A percentile compares a stretch with the other conserved stretches of the same genome.
phyloP scores from a whole-genome alignment of 2,329 filamentous ascomycete genomes.

The Apiospora sp. region DNA sequence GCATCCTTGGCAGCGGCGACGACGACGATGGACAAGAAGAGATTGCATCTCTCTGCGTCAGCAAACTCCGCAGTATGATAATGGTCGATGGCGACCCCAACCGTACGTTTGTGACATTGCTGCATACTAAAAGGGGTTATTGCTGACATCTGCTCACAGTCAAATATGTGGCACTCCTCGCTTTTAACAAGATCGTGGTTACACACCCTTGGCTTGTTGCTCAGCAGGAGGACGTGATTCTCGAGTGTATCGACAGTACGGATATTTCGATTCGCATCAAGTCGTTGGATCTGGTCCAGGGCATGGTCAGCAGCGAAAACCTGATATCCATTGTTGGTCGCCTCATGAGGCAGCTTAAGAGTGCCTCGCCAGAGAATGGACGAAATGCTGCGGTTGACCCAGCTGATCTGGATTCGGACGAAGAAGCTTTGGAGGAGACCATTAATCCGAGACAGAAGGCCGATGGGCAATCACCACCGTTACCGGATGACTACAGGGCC shows the following conservation, averaged over 20 bases:
- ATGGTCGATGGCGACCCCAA: constrained; percentile 94
- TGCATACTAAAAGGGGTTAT: constrained; percentile 25
- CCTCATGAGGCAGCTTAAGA: constrained; percentile 84
- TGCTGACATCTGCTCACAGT: constrained; percentile 58
- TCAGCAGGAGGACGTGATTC: constrained; percentile 93
- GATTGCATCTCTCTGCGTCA: constrained; percentile 90
- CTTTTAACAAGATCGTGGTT: constrained; percentile 92
- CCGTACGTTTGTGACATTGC: constrained; percentile 61
- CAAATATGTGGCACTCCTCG: constrained; percentile 95
- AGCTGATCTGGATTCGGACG: constrained; percentile 56
- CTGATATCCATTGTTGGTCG: constrained; percentile 84
- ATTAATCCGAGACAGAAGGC: constrained; percentile 42
- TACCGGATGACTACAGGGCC: constrained; percentile 86
- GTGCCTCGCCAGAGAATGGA: constrained; percentile 64
- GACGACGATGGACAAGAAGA: constrained; percentile 86
- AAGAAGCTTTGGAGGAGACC: constrained; percentile 56
- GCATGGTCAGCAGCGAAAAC: constrained; percentile 92
- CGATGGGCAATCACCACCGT: constrained; percentile 58
- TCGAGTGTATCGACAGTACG: constrained; percentile 93
- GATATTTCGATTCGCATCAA: constrained; percentile 96
- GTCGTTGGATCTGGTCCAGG: constrained; percentile 88
- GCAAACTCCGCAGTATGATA: constrained; percentile 92
- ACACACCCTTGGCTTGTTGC: constrained; percentile 90
- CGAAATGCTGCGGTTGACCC: constrained; percentile 53
- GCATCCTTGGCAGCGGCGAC: constrained; percentile 85